Conservation (phyloP, 1,284 basidiomycete species). For the Erythrobasidium hasegawianum region DNA sequence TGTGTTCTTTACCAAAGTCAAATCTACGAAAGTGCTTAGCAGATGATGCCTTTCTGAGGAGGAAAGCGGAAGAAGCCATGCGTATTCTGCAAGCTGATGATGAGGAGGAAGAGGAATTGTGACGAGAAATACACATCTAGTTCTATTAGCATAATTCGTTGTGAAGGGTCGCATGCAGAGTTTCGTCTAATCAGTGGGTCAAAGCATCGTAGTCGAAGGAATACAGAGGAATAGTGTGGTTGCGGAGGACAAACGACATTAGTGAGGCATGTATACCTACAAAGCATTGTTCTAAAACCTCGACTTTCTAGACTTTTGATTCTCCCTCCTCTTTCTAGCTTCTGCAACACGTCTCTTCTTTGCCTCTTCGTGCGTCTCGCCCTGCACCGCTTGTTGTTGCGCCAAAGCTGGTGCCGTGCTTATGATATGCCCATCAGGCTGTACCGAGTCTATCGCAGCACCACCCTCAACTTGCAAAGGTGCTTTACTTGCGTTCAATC, state of each 20-base stretch:
- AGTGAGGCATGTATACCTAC: no score
- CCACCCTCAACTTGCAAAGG: background rate
- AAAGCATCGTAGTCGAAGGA: no score
- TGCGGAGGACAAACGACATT: no score
- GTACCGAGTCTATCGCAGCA: background rate
- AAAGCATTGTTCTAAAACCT: conserved; percentile 3
- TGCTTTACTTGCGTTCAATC: background rate
- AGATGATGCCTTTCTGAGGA: conserved; percentile 1
- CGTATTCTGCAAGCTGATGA: conserved; percentile 2
- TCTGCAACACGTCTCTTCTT: conserved; percentile 20
- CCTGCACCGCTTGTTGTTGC: background rate
- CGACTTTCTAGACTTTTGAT: conserved; percentile 6
- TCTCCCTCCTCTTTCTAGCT: conserved; percentile 27
- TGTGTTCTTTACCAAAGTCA: background rate
- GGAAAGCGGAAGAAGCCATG: conserved; percentile 6
- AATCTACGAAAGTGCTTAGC: conserved; percentile 5
- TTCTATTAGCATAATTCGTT: no score
- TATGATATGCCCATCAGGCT: background rate
- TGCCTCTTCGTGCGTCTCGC: conserved; percentile 13
- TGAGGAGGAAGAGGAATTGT: conserved; percentile 21
- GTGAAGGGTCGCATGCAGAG: no score
- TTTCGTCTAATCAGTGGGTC: no score
- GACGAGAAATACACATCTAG: background rate
- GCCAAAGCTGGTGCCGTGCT: background rate
- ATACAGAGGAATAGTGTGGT: no score